These are phyloP conservation scores for Extremus antarcticus DNA, from an alignment of 495 filamentous ascomycete genomes.

Conservation along the genomic window DNA sequence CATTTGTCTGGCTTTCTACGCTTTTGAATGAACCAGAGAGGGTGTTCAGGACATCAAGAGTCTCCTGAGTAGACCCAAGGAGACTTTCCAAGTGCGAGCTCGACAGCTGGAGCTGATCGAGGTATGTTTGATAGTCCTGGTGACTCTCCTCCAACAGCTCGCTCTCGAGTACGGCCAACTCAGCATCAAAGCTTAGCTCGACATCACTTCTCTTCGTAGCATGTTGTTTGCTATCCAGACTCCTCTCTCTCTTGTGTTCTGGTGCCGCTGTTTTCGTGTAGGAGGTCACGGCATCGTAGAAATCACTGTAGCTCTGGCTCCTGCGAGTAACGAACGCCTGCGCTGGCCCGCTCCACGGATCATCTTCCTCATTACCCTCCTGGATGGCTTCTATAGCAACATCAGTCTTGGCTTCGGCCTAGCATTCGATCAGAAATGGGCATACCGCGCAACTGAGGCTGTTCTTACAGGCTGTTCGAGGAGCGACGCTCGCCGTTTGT, in stretches of 20 bases:
- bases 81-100: constrained; percentile 71
- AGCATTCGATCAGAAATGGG: constrained; percentile 32
- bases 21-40: constrained; percentile 73
- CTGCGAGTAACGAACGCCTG: constrained; percentile 50
- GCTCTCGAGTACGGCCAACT: constrained; percentile 52
- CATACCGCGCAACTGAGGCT: constrained; percentile 17
- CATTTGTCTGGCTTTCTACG: constrained; percentile 81
- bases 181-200: constrained; percentile 52
- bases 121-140: constrained; percentile 69
- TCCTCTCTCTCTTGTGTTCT: not conserved
- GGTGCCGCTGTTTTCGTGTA: not conserved
- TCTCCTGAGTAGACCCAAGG: constrained; percentile 59
- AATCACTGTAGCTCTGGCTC: constrained; percentile 67
- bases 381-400: constrained; percentile 30
- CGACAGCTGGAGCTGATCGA: constrained; percentile 67
- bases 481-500: constrained; percentile 51
- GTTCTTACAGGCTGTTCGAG: constrained; percentile 56
- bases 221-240: not conserved
- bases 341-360: constrained; percentile 44
- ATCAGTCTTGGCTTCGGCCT: constrained; percentile 35
- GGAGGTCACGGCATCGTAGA: constrained; percentile 52
- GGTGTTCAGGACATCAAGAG: constrained; percentile 60
- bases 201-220: constrained; percentile 32
- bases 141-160: constrained; percentile 69
- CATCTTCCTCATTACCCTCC: constrained; percentile 41